These are phyloP conservation scores for Haplographium delicatum DNA, from an alignment of 495 filamentous ascomycete species.

Conservation along the genomic window DNA sequence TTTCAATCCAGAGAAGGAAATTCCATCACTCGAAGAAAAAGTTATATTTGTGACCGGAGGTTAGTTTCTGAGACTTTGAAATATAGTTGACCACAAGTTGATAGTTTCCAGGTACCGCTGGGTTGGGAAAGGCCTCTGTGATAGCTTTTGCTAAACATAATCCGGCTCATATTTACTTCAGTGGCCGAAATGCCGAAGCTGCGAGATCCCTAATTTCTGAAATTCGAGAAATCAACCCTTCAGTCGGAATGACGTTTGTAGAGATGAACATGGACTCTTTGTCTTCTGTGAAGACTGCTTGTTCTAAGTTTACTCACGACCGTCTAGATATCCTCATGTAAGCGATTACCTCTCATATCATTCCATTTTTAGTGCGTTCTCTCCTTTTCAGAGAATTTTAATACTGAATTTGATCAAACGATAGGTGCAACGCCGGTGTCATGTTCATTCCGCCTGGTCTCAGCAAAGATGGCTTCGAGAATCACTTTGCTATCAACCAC, in stretches of 20 bases:
- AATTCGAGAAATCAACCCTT: conserved; percentile 37
- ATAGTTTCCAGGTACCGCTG: conserved; percentile 48
- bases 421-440: background rate
- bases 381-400: conserved; percentile 35
- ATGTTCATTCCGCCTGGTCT: conserved; percentile 40
- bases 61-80: conserved; percentile 20
- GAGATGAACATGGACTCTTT: conserved; percentile 22
- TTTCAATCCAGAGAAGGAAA: conserved; percentile 54
- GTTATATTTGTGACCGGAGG: conserved; percentile 61
- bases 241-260: conserved; percentile 15
- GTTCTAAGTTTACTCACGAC: conserved; percentile 8
- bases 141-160: conserved; percentile 54
- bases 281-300: conserved; percentile 21
- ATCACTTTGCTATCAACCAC: conserved; percentile 63
- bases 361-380: background rate
- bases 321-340: conserved; percentile 50
- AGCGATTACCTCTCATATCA: background rate
- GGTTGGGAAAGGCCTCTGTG: conserved; percentile 59
- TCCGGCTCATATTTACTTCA: conserved; percentile 57
- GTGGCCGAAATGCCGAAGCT: conserved; percentile 48
- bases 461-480: conserved; percentile 56
- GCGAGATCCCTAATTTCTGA: conserved; percentile 26
- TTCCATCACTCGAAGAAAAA: conserved; percentile 49
- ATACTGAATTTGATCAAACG: conserved; percentile 23
- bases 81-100: background rate